Evolutionary conservation across 768 basidiomycete genomes (phyloP), one percentile per base, ranked within the genome.

Genomic region (Trametes elegans): DNA sequence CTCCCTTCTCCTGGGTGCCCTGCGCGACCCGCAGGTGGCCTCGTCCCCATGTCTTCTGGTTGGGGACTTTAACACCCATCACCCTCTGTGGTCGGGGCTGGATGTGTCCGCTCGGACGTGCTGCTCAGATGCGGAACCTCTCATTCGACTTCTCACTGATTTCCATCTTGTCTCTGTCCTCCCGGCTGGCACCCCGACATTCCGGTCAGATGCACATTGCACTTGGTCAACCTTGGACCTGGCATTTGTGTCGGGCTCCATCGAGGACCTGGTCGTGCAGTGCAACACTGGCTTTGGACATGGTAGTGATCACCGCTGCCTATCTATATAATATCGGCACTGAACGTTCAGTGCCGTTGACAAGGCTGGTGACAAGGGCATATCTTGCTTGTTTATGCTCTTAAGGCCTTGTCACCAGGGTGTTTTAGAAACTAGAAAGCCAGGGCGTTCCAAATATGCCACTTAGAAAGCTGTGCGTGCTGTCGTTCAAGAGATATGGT

Each of bases 221-320:
- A 36, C 52, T 5, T 45, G 34, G 42, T 44, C 52, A 7, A 53
- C 52, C 9, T 21, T 53, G 7, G 52, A 53, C 42, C 42, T 53
- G 10, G 45, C n/a, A 9, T 35, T 47, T 23, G 45, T 47, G 13
- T 47, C 45, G 11, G 10, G 19, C 19, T 6, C 31, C 18, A 7
- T 34, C 19, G 45, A 47, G 32, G 32, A 35, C 32, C 32, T 34
- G 45, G 45, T 47, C 19, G 16, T 16, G 11, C 19, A 7, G 3
- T 47, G 45, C 21, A 21, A 47, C 5, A 32, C 32, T 5, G 32
- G 32, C 19, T 6, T 5, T 21, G 45, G 45, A 8, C 45, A 47
- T 13, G 45, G 45, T 21, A 23, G 19, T 5, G 76, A 80, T 62
- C 76, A 80, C 55, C 66, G 71, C 50, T 76, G 73, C 0, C n/a